Conservation (phyloP, 495 filamentous ascomycete genomes). For the Hypoxylon perforatum region DNA sequence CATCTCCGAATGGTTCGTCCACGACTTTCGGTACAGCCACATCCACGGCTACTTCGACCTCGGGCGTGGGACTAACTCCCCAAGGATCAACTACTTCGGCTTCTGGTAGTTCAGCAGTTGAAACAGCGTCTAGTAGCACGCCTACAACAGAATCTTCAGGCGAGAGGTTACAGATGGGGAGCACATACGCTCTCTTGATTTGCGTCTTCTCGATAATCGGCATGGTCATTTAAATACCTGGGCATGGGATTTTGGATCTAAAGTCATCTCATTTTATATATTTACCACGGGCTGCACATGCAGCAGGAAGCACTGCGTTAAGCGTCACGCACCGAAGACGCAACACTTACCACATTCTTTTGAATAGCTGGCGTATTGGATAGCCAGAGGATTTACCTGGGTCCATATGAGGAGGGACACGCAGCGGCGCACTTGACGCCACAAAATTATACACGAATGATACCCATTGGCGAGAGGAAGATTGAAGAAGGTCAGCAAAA, state of each 20-base stretch:
- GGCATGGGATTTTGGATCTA: not conserved
- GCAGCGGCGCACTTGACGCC: not conserved
- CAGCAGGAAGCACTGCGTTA: too few species aligned
- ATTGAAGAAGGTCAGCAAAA: slow-evolving; percentile 21
- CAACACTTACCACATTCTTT: not conserved
- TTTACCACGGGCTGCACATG: slow-evolving; percentile 13
- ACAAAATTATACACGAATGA: slow-evolving; percentile 29
- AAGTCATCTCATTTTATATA: slow-evolving; percentile 12
- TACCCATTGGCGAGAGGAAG: slow-evolving; percentile 21
- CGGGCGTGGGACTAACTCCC: slow-evolving; percentile 29
- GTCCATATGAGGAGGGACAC: slow-evolving; percentile 1
- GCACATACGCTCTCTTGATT: slow-evolving; percentile 14
- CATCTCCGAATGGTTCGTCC: slow-evolving; percentile 21
- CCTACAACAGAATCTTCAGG: slow-evolving; percentile 24
- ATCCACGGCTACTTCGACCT: slow-evolving; percentile 18
- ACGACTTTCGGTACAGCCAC: slow-evolving; percentile 24
- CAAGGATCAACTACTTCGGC: slow-evolving; percentile 11
- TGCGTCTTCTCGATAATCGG: slow-evolving; percentile 17
- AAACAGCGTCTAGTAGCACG: slow-evolving; percentile 15
- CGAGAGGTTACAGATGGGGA: slow-evolving; percentile 14
- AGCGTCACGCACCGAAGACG: not conserved
- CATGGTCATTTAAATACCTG: slow-evolving; percentile 21
- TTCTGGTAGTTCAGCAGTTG: slow-evolving; percentile 12
- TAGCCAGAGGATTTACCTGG: not conserved
- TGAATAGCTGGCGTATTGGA: slow-evolving; percentile 11